Evolutionary conservation across 2,329 filamentous ascomycete genomes (phyloP), one percentile per base, ranked within the genome.

Genomic region (Pseudogymnoascus sp.): DNA sequence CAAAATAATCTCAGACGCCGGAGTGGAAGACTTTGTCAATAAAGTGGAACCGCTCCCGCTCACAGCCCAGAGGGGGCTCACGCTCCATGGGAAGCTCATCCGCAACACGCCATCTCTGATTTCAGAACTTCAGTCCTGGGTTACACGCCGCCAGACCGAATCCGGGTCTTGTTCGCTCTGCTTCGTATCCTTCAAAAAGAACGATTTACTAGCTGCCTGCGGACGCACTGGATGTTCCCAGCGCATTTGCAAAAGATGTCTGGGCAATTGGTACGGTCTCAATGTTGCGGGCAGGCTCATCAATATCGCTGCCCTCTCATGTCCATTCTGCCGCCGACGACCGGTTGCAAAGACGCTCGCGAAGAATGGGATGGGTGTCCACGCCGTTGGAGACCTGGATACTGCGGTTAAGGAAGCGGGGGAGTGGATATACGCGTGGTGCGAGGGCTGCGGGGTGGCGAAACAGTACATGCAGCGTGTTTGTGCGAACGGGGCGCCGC

Each of bases 381-480:
- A 56, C 7, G 50, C 50, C 10, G 26, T 56, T 19, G 10, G 1
- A 0, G n/a, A 9, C 26, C 17, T 56, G n/a, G 26, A 56, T 9
- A 17, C 5, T 56, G 50, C 50, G 4, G n/a, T 56, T 33, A 15
- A 7, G n/a, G 50, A 33, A 9, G 26, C 10, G 4, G 50, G 50
- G 10, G 26, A 56, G 26, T 56, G 50, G 50, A 56, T 56, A 19
- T 33, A 56, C 17, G 50, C 50, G 0, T 56, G 50, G 50, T 56
- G 50, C 29, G n/a, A 5, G 80, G 78, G 0, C 71, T 79, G 46
- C 19, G 46, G 26, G 46, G 4, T 11, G 0, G 46, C 46, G 9
- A 56, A 56, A 2, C 26, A 56, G 26, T 56, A 13, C 1, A 56
- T 56, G 46, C 26, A 31, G n/a, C 26, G 46, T 0, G 26, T 56